Percentiles rank a stretch among this genome's conserved stretches.
phyloP scores from a whole-genome alignment of 257 asterid species.

The Verbena officinalis region DNA sequence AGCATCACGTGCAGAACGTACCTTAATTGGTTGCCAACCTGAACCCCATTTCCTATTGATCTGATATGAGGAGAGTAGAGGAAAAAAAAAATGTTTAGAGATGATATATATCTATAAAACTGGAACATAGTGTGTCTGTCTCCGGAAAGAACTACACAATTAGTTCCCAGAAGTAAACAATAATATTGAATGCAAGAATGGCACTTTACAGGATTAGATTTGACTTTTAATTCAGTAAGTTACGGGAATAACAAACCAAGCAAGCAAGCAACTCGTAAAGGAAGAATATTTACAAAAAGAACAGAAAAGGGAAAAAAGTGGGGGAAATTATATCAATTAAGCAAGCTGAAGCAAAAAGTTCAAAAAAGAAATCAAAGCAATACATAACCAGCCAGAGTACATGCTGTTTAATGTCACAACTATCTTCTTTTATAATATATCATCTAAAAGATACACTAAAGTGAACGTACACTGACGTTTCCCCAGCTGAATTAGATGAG shows the following conservation, averaged over 20 bases:
- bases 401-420: background rate
- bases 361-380: constrained; percentile 3
- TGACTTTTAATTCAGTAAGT: background rate
- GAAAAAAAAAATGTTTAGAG: constrained; percentile 25
- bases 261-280: constrained; percentile 1
- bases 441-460: constrained; percentile 13
- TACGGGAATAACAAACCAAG: background rate
- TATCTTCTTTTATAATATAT: background rate
- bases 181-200: background rate
- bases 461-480: constrained; percentile 43
- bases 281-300: background rate
- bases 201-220: background rate
- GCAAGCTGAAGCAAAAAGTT: constrained; percentile 1
- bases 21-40: constrained; percentile 64
- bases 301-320: background rate
- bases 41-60: constrained; percentile 46
- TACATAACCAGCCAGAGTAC: constrained; percentile 4
- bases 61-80: constrained; percentile 38
- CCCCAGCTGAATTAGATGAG: constrained; percentile 43
- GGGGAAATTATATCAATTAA: background rate
- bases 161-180: background rate
- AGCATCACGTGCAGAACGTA: constrained; percentile 20
- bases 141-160: background rate
- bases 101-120: constrained; percentile 13
- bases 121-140: background rate